Percentiles rank a stretch among this genome's conserved stretches.
These are phyloP conservation scores for Aspergillus sp. DNA, from an alignment of 2,329 filamentous ascomycete species.

Conservation along the genomic window DNA sequence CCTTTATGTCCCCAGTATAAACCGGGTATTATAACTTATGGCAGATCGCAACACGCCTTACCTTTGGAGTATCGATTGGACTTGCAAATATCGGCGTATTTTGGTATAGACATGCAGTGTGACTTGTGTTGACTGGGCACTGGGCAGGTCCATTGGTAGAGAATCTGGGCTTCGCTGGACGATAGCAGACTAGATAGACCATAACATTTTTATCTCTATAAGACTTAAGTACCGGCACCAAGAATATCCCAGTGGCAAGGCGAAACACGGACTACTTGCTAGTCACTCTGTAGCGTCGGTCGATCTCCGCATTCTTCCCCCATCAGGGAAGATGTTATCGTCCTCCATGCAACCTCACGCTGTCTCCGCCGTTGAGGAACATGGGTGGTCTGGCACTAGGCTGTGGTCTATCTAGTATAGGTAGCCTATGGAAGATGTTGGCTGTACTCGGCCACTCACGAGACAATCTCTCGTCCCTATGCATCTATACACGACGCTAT, in stretches of 20 bases:
- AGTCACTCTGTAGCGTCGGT: not conserved
- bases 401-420: too few relatives aligned
- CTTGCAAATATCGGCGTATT: not conserved
- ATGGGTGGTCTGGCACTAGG: too few relatives aligned
- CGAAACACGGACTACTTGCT: not conserved
- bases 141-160: not conserved
- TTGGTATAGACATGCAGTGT: not conserved
- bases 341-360: not conserved
- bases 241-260: not conserved
- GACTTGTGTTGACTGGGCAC: not conserved
- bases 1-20: not conserved
- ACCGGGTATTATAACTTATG: not conserved
- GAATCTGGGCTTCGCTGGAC: too few relatives aligned
- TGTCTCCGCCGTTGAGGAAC: not conserved
- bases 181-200: too few relatives aligned
- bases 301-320: not conserved
- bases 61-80: too few relatives aligned
- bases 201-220: too few relatives aligned
- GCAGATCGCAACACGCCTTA: not conserved
- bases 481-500: too few relatives aligned
- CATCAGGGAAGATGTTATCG: not conserved
- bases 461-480: too few relatives aligned
- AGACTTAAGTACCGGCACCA: too few relatives aligned
- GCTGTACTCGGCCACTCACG: too few relatives aligned
- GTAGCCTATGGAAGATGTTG: too few relatives aligned